Evolutionary conservation across 176 grass and related monocot species (phyloP), one percentile per base, ranked within the genome.

Genomic region (Urochloa ruziziensis): DNA sequence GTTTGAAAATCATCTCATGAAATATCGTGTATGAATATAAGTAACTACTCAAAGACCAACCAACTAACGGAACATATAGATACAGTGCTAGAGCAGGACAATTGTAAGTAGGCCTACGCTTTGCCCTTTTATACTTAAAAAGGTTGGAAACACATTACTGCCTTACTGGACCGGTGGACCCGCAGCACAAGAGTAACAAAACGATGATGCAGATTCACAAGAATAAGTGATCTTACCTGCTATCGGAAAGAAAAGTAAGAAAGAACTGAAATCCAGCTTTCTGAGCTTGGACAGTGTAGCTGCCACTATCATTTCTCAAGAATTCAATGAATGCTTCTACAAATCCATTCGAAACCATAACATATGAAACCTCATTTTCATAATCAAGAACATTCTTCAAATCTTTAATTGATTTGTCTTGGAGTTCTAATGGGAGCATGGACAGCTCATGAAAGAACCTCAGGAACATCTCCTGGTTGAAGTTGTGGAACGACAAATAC

Each of bases 311-410:
- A 87, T 86, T 89, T 79, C 69, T 89, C 87, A 99, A 86, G 54
- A 89, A 92, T 19, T 78, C 73, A 52, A 91, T 83, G 39, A 99
- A 87, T 89, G 93, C 91, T 85, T 99, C 93, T 63, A 82, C 59
- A 92, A 99, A 99, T 84, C 96, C 93, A 88, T 92, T 94, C 49
- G 83, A 86, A 17, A 92, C 16, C 87, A 96, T 89, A 82, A 67
- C 70, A 84, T 62, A 87, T 27, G 69, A 85, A 87, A 73, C 74
- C 44, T 90, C 91, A 75, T 89, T 82, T 60, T 96, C 96, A 58
- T 80, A 75, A 47, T 91, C 72, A 68, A 99, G 72, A 89, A 96
- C 68, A 14, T 48, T 84, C 79, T 89, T 94, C 80, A 94, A 73
- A 82, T 99, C 83, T 83, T 94, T 77, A 64, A 99, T 84, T 43